Percentiles rank a stretch among this genome's conserved stretches.
Evolutionary conservation across 2,329 filamentous ascomycete species (phyloP).

Genomic region (Colletotrichum musae): DNA sequence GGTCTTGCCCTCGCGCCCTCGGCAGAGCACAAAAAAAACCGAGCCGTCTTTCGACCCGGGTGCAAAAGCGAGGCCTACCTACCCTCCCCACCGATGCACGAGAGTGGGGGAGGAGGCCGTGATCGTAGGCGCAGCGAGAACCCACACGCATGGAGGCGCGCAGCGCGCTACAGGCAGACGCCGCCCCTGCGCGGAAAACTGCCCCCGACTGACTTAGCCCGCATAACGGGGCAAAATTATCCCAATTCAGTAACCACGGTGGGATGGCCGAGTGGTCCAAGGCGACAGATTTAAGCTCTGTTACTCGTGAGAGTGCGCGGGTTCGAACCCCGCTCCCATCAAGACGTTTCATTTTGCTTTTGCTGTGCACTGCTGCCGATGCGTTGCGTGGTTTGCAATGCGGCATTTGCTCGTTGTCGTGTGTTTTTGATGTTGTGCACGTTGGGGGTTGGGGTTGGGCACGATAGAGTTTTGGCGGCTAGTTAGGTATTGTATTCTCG

Average conservation of each 20-base stretch:
- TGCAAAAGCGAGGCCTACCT: no score
- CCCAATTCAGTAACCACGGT: conserved; percentile 19
- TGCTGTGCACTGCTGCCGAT: not conserved
- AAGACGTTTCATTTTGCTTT: not conserved
- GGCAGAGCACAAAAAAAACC: no score
- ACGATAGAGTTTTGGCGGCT: no score
- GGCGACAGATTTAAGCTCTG: conserved; percentile 42
- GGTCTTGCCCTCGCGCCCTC: not conserved
- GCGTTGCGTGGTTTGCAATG: not conserved
- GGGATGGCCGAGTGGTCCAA: conserved; percentile 41
- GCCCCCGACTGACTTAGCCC: not conserved
- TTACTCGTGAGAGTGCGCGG: conserved; percentile 39
- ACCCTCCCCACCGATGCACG: no score
- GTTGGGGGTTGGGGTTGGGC: no score
- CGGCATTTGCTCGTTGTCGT: not conserved
- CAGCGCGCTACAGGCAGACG: no score
- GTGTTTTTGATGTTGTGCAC: no score
- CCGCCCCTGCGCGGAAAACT: not conserved
- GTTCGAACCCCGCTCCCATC: conserved; percentile 41
- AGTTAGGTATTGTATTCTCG: no score
- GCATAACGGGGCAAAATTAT: not conserved
- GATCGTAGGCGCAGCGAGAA: no score
- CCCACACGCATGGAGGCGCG: no score
- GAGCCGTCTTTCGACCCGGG: no score
- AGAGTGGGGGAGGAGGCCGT: no score